Evolutionary conservation across 768 basidiomycete genomes (phyloP), one percentile per base, ranked within the genome.

Genomic region (Suillus hirtellus): DNA sequence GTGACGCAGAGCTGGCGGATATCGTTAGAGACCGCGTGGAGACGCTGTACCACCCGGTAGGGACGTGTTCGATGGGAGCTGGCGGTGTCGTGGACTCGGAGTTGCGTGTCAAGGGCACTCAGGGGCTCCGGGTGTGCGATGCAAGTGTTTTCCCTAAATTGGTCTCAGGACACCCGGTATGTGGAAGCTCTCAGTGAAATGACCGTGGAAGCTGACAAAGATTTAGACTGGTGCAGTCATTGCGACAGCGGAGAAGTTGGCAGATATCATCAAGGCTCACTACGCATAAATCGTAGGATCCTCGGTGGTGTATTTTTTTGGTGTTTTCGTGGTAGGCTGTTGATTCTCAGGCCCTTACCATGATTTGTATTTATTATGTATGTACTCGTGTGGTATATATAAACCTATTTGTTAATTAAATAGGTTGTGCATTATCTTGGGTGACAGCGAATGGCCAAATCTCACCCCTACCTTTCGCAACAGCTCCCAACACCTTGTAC

Each of bases 401-500:
- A 31, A 31, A 12, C 47, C 21, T 14, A 24, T 34, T 2, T 34
- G 4, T 10, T 15, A 31, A 52, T 52, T 50, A 27, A 17, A 52
- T 27, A 27, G 24, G 31, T 52, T 52, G 15, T 50, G 37, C 21
- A 5, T 21, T 55, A 10, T 24, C 21, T 27, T 40, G 38, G 17
- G 31, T 19, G 17, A 7, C 17, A 42, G 74, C 67, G 59, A 78
- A 77, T 14, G 77, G 78, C 77, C 76, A 78, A 43, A 70, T 68
- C 15, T 59, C 50, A 0, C 60, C 47, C 1, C 15, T 52, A 35
- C 47, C 70, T 19, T 78, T 79, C 4, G 62, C 59, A 10, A 66
- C 71, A 2, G 89, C 65, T 2, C 88, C 95, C 73, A 98, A 76
- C 19, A 98, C 82, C 74, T 88, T 82, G 71, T 98, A 99, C 78